Conservation (phyloP, 768 basidiomycete species). For the Plicaturopsis crispa region DNA sequence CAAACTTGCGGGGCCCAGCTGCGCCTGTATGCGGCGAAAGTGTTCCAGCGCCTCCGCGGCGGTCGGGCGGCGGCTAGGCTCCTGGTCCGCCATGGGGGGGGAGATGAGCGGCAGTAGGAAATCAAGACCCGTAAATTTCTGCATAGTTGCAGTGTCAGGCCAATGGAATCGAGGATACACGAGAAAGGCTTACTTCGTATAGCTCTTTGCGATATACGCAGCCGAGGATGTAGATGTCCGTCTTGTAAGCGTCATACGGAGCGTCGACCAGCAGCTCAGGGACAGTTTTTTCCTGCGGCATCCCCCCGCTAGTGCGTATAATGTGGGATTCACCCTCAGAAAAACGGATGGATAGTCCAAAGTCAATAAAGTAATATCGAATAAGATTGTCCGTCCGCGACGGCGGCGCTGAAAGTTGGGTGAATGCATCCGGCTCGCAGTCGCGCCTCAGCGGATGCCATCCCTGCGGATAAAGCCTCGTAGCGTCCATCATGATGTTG, state of each 20-base stretch:
- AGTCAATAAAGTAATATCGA: too few relatives aligned
- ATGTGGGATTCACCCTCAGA: too few relatives aligned
- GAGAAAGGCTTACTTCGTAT: not conserved
- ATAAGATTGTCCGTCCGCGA: too few relatives aligned
- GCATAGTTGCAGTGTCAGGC: too few relatives aligned
- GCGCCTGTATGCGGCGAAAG: not conserved
- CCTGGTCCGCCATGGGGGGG: not conserved
- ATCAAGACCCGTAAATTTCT: not conserved
- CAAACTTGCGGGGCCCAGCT: not conserved
- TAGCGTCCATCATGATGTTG: too few relatives aligned
- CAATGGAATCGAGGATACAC: too few relatives aligned
- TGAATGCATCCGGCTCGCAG: too few relatives aligned
- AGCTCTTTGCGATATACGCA: not conserved
- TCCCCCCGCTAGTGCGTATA: too few relatives aligned
- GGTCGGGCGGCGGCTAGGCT: not conserved
- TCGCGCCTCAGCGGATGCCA: too few relatives aligned
- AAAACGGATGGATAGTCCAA: not conserved
- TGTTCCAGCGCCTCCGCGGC: not conserved
- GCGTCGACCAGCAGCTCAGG: not conserved
- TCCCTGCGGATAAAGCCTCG: too few relatives aligned
- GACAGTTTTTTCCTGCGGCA: conserved; percentile 4
- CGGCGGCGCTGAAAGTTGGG: too few relatives aligned
- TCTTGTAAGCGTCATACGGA: not conserved
- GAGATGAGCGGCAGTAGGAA: not conserved
- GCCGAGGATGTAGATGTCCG: not conserved